phyloP scores from a whole-genome alignment of 257 asterid genomes.

The Paraleonurus japonicus region DNA sequence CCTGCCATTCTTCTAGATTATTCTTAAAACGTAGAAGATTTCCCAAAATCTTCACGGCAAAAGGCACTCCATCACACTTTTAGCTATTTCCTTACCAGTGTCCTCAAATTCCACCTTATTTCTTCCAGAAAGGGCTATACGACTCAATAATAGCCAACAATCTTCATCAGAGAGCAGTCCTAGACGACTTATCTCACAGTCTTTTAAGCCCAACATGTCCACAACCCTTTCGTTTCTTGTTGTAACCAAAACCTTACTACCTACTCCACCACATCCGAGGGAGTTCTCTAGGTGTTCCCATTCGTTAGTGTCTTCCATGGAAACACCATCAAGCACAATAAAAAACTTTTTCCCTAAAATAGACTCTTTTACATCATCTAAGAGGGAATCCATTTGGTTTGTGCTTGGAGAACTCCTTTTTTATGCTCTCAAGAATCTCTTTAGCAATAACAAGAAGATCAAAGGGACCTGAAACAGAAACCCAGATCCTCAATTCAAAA shows the following conservation, averaged over 20 bases:
- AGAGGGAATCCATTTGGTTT: neutral
- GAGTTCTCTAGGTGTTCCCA: constrained; percentile 6
- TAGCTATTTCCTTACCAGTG: constrained; percentile 32
- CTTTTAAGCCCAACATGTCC: constrained; percentile 22
- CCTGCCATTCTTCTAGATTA: constrained; percentile 37
- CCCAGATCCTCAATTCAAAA: constrained; percentile 32
- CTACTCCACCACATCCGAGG: constrained; percentile 4
- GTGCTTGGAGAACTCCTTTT: neutral
- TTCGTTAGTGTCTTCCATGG: neutral
- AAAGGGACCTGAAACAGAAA: constrained; percentile 36
- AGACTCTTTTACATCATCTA: neutral
- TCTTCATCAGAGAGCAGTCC: constrained; percentile 25
- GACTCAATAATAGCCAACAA: constrained; percentile 37
- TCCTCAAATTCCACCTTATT: constrained; percentile 15
- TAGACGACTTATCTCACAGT: constrained; percentile 9
- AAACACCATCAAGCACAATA: constrained; percentile 31
- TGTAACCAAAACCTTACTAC: constrained; percentile 31
- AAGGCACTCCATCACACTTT: constrained; percentile 45
- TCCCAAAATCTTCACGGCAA: constrained; percentile 39
- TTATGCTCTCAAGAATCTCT: constrained; percentile 1
- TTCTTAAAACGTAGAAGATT: constrained; percentile 31
- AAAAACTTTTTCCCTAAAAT: constrained; percentile 8
- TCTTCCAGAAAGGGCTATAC: constrained; percentile 28
- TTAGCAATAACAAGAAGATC: constrained; percentile 3
- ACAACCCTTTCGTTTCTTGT: constrained; percentile 37